These are phyloP conservation scores for Boletus rubroflammeus DNA, from an alignment of 768 basidiomycete species.

Conservation along the genomic window DNA sequence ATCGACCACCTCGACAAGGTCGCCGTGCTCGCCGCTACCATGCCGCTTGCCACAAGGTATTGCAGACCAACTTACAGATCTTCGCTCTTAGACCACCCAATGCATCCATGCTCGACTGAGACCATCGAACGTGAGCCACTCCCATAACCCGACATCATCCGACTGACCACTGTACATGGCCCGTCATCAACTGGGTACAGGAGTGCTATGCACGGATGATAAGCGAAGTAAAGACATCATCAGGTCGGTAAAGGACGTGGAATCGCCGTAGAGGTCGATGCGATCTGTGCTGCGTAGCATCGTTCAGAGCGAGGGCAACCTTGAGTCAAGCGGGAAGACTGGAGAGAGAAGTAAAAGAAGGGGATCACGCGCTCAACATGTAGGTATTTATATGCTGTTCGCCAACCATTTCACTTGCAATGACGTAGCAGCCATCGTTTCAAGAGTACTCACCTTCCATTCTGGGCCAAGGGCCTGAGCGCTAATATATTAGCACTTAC, in stretches of 20 bases:
- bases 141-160: slow-evolving; percentile 4
- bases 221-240: neutral
- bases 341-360: no score
- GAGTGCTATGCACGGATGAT: slow-evolving; percentile 11
- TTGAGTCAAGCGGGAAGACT: no score
- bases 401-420: no score
- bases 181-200: neutral
- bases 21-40: neutral
- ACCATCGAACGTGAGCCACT: slow-evolving; percentile 13
- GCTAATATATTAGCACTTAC: no score
- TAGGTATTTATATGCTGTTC: neutral
- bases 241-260: neutral
- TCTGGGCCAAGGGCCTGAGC: neutral
- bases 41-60: neutral
- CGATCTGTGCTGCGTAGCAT: neutral
- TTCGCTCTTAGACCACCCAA: neutral
- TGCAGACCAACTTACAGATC: neutral
- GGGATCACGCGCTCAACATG: no score
- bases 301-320: no score
- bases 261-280: neutral
- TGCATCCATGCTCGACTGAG: neutral
- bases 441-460: neutral
- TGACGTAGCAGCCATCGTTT: neutral
- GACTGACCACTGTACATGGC: neutral
- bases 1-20: neutral